Base-by-base conservation (phyloP, 306 rosid genomes). In the Cucurbita argyrosperma region DNA sequence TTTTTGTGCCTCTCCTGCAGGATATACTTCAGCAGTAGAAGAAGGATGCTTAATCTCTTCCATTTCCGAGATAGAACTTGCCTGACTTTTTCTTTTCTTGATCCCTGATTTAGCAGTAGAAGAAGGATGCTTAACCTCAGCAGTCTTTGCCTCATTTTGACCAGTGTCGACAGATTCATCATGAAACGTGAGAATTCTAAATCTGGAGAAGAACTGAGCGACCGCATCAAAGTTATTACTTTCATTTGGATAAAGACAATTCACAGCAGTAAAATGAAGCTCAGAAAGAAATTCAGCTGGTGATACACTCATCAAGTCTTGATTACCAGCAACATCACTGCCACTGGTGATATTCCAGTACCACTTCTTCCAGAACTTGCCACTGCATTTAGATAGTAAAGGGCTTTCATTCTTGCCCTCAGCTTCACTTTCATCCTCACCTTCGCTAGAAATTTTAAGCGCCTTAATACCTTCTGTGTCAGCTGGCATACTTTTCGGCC, bases 171-270 rank as follows among this genome's bases (percentile, higher is more conserved):
- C 47, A 64, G 87, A 77, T 79, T 85, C 98, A 5, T 92, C 96
- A 49, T 66, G 85, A 79, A 55, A 90, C 58, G 74, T 50, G 7
- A 90, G 82, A 75, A 87, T 76, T 83, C 98, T 85, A 77, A 80
- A 86, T 83, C 82, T 83, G 42, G 90, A 84, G 70, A 92, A 77
- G 82, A 90, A 87, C 91, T 83, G 88, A 79, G 85, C 91, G 80
- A 86, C 85, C 45, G 83, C 74, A 76, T 81, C 85, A 74, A 85
- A 87, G 63, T 75, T 76, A 72, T 82, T 74, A 46, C 80, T 74
- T 78, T 82, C 79, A 3, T 51, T 47, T 0, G 85, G 82, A 80
- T 84, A 80, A 76, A 76, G 81, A 76, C 92, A 86, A 69, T 85
- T 80, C 73, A 83, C 85, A 60, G 98, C 98, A 40, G 74, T 67